These are phyloP conservation scores for Entomortierella lignicola DNA, from an alignment of 192 early-diverging fungal genomes.

Conservation along the genomic window DNA sequence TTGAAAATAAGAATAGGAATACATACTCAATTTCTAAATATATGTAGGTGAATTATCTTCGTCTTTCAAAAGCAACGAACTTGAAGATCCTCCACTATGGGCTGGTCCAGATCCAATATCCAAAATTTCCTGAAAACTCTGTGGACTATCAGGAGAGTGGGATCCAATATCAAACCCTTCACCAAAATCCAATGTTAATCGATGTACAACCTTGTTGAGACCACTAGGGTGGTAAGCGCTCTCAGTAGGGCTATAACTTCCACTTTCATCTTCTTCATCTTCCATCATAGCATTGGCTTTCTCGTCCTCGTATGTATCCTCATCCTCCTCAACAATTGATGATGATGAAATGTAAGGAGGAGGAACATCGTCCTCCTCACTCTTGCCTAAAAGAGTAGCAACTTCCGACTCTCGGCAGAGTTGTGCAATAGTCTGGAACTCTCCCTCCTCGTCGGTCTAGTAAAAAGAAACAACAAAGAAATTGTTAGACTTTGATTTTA, in stretches of 20 bases:
- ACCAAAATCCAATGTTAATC: constrained; percentile 46
- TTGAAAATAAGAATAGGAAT: no score
- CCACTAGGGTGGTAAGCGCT: constrained; percentile 34
- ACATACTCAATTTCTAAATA: no score
- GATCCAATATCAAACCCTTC: constrained; percentile 45
- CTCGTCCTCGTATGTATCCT: constrained; percentile 27
- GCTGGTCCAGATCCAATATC: constrained; percentile 38
- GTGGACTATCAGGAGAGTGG: constrained; percentile 45
- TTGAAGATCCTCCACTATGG: constrained; percentile 37
- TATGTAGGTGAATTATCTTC: constrained; percentile 23
- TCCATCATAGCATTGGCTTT: constrained; percentile 20
- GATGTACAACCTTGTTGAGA: constrained; percentile 28
- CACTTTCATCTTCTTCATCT: constrained; percentile 48
- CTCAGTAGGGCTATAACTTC: constrained; percentile 38
- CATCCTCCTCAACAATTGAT: constrained; percentile 45
- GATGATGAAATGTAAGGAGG: constrained; percentile 16
- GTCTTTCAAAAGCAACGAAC: constrained; percentile 35
- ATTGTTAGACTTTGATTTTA: background rate
- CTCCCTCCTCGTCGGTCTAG: constrained; percentile 50
- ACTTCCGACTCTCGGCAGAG: constrained; percentile 48
- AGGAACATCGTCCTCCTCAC: constrained; percentile 11
- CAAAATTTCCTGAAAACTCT: constrained; percentile 46
- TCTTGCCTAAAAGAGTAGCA: constrained; percentile 11
- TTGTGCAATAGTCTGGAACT: constrained; percentile 44
- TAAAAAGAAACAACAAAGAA: background rate